These are phyloP conservation scores for Colletotrichum chlorophyti DNA, from an alignment of 2,329 filamentous ascomycete genomes.

Conservation along the genomic window DNA sequence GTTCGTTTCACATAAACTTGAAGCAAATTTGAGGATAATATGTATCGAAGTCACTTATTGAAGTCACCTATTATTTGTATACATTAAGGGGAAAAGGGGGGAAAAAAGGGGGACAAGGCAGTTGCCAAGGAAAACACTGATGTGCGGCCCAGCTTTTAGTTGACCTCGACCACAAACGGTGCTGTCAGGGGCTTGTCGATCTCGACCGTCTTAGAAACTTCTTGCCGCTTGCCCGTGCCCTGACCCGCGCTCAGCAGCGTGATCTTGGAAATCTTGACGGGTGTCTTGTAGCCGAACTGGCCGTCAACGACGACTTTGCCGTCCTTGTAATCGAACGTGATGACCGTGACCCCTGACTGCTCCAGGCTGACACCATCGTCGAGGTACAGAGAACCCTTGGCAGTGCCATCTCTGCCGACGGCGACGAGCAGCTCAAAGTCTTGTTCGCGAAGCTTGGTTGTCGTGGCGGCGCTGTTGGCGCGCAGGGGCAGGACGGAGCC, in stretches of 20 bases:
- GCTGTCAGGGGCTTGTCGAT: conserved; percentile 33
- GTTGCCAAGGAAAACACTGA: too few relatives aligned
- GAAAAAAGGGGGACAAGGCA: neutral
- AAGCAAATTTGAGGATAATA: neutral
- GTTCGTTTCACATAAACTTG: neutral
- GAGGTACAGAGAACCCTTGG: conserved; percentile 73
- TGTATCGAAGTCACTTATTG: neutral
- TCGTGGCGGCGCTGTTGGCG: conserved; percentile 64
- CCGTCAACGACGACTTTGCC: conserved; percentile 59
- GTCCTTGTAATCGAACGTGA: conserved; percentile 65
- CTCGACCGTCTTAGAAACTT: conserved; percentile 27
- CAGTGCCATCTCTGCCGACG: conserved; percentile 65
- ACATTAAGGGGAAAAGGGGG: neutral
- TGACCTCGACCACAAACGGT: conserved; percentile 21
- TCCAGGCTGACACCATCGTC: conserved; percentile 76
- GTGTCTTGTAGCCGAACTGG: conserved; percentile 57
- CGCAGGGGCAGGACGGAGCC: conserved; percentile 71
- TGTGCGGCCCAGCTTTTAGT: neutral
- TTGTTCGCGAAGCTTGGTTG: conserved; percentile 65
- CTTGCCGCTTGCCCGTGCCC: conserved; percentile 9
- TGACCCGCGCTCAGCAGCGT: conserved; percentile 48
- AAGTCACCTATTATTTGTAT: neutral
- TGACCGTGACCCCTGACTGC: conserved; percentile 61
- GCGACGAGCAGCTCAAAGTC: conserved; percentile 77
- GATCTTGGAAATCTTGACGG: conserved; percentile 52